phyloP scores from a whole-genome alignment of 1,284 basidiomycete species.

The Trametes versicolor region DNA sequence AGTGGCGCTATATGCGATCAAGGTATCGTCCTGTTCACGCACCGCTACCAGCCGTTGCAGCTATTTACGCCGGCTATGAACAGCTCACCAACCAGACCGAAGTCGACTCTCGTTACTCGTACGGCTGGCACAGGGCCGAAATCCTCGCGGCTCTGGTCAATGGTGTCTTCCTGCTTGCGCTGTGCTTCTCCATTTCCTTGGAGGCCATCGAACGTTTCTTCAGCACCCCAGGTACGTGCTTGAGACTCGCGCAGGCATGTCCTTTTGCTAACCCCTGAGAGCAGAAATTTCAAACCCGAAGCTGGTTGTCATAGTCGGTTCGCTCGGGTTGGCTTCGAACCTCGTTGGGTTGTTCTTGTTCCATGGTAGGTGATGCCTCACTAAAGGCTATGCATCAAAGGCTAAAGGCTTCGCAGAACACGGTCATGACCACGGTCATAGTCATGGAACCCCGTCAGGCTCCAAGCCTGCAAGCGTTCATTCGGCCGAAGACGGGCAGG shows the following conservation, averaged over 20 bases:
- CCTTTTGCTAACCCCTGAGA: conserved; percentile 4
- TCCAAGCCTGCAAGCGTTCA: conserved; percentile 44
- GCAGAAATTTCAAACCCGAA: conserved; percentile 90
- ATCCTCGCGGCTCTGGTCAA: conserved; percentile 96
- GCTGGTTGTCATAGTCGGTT: conserved; percentile 92
- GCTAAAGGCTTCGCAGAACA: conserved; percentile 63
- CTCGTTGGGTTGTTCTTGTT: conserved; percentile 95
- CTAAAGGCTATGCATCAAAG: not conserved
- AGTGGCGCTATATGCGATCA: conserved; percentile 97
- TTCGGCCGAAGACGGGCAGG: conserved; percentile 34
- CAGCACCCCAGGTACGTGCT: conserved; percentile 74
- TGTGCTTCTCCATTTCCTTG: conserved; percentile 96
- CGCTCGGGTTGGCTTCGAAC: conserved; percentile 90
- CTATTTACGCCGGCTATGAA: conserved; percentile 25
- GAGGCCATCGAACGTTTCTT: conserved; percentile 95
- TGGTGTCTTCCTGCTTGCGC: conserved; percentile 94
- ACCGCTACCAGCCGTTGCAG: conserved; percentile 14
- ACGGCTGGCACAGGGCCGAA: conserved; percentile 99
- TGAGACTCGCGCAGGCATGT: not conserved
- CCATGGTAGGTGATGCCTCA: conserved; percentile 73
- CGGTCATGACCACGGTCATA: conserved; percentile 66
- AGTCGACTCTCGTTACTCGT: conserved; percentile 78
- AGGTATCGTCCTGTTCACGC: conserved; percentile 56
- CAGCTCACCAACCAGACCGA: conserved; percentile 68
- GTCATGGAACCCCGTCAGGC: conserved; percentile 32